Evolutionary conservation across 2,329 filamentous ascomycete genomes (phyloP).

Genomic region (Leptosphaerulina australis): DNA sequence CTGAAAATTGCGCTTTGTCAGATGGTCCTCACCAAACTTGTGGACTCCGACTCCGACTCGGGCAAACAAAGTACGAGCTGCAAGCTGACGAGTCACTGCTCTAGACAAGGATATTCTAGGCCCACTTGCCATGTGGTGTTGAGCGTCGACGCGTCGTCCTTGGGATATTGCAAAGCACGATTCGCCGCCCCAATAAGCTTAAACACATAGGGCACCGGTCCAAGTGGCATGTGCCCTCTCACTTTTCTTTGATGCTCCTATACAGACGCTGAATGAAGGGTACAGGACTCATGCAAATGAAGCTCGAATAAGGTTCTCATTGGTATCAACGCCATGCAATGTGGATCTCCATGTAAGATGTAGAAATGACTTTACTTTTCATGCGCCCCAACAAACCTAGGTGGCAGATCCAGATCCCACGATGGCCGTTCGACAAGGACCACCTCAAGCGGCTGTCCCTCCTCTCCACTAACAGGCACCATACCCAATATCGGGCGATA

Average conservation of each 20-base stretch:
- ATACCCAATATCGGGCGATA: slow-evolving; percentile 91
- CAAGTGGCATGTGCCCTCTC: neutral
- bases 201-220: neutral
- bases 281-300: no score
- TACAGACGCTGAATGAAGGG: slow-evolving; percentile 4
- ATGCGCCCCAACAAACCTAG: slow-evolving; percentile 59
- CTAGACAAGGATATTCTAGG: slow-evolving; percentile 3
- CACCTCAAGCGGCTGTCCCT: slow-evolving; percentile 69
- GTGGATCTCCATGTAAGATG: slow-evolving; percentile 3
- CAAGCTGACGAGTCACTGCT: slow-evolving; percentile 15
- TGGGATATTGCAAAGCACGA: neutral
- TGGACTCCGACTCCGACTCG: neutral
- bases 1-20: slow-evolving; percentile 3
- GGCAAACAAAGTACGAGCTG: neutral
- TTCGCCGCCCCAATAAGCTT: neutral
- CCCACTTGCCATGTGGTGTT: slow-evolving; percentile 16
- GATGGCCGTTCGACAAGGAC: slow-evolving; percentile 85
- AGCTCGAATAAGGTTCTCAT: slow-evolving; percentile 6
- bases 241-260: neutral
- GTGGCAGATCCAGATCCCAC: slow-evolving; percentile 80
- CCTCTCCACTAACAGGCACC: slow-evolving; percentile 57
- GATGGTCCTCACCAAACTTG: neutral
- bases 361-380: slow-evolving; percentile 31
- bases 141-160: slow-evolving; percentile 9
- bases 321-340: slow-evolving; percentile 17